Conservation (phyloP, 2,329 filamentous ascomycete genomes). For the Stachybotrys elegans region DNA sequence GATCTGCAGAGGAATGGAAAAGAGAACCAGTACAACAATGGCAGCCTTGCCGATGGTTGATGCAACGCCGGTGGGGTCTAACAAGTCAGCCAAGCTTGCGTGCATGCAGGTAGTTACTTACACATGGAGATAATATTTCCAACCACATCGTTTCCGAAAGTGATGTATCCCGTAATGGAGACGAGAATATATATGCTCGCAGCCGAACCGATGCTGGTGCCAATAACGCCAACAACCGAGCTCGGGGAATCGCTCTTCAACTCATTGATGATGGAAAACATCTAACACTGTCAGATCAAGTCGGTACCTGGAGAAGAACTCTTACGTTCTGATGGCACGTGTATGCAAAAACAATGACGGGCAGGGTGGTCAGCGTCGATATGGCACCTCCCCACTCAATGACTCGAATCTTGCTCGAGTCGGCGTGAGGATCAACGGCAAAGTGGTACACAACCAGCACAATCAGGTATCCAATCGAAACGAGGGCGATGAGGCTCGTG, state of each 20-base stretch:
- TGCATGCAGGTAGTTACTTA: constrained; percentile 29
- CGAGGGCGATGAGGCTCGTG: constrained; percentile 83
- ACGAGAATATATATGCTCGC: constrained; percentile 84
- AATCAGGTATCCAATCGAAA: constrained; percentile 92
- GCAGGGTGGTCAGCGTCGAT: constrained; percentile 76
- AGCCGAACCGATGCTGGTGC: constrained; percentile 82
- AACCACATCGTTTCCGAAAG: constrained; percentile 82
- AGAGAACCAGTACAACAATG: constrained; percentile 93
- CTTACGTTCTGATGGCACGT: constrained; percentile 95
- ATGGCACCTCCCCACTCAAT: constrained; percentile 76
- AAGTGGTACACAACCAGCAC: constrained; percentile 93
- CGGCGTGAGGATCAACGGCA: constrained; percentile 68
- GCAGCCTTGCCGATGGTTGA: constrained; percentile 92
- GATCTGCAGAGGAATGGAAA: constrained; percentile 91
- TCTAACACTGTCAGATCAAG: constrained; percentile 54
- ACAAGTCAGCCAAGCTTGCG: constrained; percentile 18
- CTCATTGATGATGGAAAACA: constrained; percentile 98
- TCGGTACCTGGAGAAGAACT: constrained; percentile 19
- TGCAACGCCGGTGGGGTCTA: constrained; percentile 48
- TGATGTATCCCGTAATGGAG: constrained; percentile 91
- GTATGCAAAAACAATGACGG: constrained; percentile 98
- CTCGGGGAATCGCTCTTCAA: constrained; percentile 76
- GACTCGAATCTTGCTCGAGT: constrained; percentile 69
- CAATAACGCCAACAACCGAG: constrained; percentile 71
- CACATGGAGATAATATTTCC: constrained; percentile 95